Evolutionary conservation across 371 early-diverging fungal genomes (phyloP), one percentile per base, ranked within the genome.

Genomic region (Chytridium lagenaria): DNA sequence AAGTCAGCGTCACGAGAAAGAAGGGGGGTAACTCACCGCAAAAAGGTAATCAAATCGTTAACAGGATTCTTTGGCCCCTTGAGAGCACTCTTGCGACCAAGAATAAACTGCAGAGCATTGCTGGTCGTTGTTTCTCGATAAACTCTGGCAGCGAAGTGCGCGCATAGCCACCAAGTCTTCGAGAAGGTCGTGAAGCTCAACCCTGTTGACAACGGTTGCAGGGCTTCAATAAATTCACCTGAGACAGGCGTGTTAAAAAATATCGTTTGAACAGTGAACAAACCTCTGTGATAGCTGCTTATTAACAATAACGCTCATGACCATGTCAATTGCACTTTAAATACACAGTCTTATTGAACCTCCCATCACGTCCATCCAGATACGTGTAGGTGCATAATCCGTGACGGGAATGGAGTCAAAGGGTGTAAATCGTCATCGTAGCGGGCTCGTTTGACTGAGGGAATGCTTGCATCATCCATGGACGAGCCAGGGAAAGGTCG

Each of bases 211-310:
- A 23, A 74, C 72, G 37, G 40, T 28, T 30, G 59, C 33, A 12
- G 76, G 22, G 78, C 61, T 22, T 78, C 76, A 30, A 85, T 73
- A 31, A 74, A 22, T 19, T 78, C 59, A 1, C 87, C 87, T 68
- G 55, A 52, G 23, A 52, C 55, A 44, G 44, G 12, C 7, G 19
- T 7, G 44, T 44, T 19, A 12, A 12, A 19, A 19, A 44, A 12
- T 19, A 7, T 19, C 19, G 12, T 12, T 44, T 44, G 12, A 12
- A 19, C 44, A 19, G 7, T 7, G 44, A 44, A 7, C 44, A 7
- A 44, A 44, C 19, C 7, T 12, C 12, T 12, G 7, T 26, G 16
- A 7, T 5, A 52, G 5, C 12, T 23, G 23, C 55, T 15, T 52
- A 5, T 26, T 5, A 26, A 26, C 5, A 44, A 22, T 12, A 26